Base-by-base conservation (phyloP, 257 asterid species). In the Solanum dulcamara region DNA sequence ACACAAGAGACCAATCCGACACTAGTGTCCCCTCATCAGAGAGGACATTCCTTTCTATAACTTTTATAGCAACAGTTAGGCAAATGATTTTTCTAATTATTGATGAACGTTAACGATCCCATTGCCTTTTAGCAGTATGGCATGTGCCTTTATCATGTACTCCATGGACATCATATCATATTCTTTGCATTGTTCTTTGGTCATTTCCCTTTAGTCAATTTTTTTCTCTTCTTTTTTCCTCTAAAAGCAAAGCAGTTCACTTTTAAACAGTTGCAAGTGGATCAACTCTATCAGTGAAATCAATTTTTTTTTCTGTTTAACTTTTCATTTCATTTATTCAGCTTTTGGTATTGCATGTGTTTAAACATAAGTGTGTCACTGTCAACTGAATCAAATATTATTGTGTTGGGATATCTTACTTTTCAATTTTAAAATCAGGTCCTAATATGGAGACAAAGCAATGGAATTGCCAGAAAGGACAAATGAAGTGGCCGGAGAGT, bases 391-490 rank as follows among this genome's bases (percentile, higher is more conserved):
- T 42, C 37, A 7, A 74, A 74, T 74, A 67, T 55, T 51, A 74
- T 28, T 84, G 17, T 70, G 7, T 10, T 13, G 7, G 37, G 37
- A 26, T 13, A 30, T 74, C 35, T 24, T 74, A 74, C n/a, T 83
- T 10, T 84, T 80, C 14, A 33, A 35, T 80, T 77, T 24, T 28
- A 66, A 22, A 28, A 90, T 38, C 93, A 95, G 99, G 91, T 92
- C 93, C 70, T 33, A 87, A 26, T 92, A 90, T 38, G 97, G 98
- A 17, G 94, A 95, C 80, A 92, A 91, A 53, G 98, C 98, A 85
- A 95, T 93, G 57, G 72, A 86, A 57, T 70, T 86, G 60, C 92
- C 98, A 37, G 98, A 96, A 83, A 92, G 98, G 89, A 93, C 97
- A 38, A 94, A 89, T 57, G 98, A 92, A 90, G 89, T 81, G 74